A percentile compares a stretch with the other conserved stretches of the same genome.
These are phyloP conservation scores for Jackrogersella minutella DNA, from an alignment of 495 filamentous ascomycete genomes.

Conservation along the genomic window DNA sequence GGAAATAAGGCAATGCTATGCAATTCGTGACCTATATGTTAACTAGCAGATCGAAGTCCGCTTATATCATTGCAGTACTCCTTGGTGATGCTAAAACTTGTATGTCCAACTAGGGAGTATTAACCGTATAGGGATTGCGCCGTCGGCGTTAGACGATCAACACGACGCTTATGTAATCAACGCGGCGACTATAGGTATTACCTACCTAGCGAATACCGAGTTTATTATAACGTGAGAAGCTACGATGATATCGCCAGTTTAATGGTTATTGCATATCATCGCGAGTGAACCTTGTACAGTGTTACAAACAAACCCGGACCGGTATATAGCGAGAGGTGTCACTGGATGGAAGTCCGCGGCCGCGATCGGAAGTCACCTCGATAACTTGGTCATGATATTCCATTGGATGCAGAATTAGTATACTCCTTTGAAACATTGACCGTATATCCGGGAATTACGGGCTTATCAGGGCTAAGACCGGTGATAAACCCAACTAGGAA, in stretches of 20 bases:
- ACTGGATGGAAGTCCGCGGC: not conserved
- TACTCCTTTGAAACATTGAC: not conserved
- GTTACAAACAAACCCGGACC: not conserved
- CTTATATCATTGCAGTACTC: not conserved
- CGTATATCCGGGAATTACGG: not conserved
- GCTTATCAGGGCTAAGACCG: not conserved
- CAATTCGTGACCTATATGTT: not conserved
- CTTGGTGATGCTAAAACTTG: not conserved
- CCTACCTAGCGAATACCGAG: no score
- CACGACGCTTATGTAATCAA: not conserved
- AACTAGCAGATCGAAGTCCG: not conserved
- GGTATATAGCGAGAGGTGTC: not conserved
- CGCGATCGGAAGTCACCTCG: not conserved
- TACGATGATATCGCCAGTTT: not conserved
- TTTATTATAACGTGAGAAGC: not conserved
- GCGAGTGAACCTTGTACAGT: not conserved
- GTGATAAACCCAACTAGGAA: not conserved
- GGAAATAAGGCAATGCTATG: not conserved
- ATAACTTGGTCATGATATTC: not conserved
- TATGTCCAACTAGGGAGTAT: not conserved
- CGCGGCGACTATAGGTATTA: no score
- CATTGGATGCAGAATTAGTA: not conserved
- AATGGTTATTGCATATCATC: not conserved
- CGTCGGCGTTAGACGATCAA: not conserved
- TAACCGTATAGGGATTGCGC: not conserved